Base-by-base conservation (phyloP, 345 rosid genomes). In the Aquilaria sinensis region DNA sequence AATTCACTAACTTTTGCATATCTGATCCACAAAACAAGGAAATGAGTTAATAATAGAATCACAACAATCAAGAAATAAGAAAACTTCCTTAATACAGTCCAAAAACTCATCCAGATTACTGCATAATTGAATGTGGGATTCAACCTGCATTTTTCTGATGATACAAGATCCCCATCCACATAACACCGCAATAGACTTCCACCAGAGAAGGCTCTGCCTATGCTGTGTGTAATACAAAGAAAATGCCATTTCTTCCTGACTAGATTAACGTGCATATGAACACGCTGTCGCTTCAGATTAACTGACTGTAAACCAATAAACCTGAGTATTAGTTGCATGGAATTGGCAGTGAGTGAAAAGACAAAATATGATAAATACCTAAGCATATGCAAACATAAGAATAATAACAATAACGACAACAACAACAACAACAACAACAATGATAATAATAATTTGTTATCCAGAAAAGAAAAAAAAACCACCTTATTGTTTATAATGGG, bases 91-190 rank as follows among this genome's bases (percentile, higher is more conserved):
- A 51, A 14, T 55, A 52, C 14, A 61, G 54, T 34, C 61, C 43
- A 31, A 58, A 8, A 14, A 47, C 43, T 51, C n/a, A 34, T 57
- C 7, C 15, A 64, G 53, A 37, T 23, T 37, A 37, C 43, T 37
- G 5, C 8, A 63, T 58, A 60, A 63, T 31, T 55, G 45, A 29
- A 67, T 57, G 47, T 13, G 13, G 46, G 16, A 41, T 31, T 59
- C 47, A 63, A 87, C 98, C 98, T 93, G 98, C 98, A 93, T 93
- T 84, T 87, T 74, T 89, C 98, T 51, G 98, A 93, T 65, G 94
- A 86, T 53, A 87, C 85, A 69, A 87, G 90, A 64, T 75, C 80
- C 56, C 97, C 96, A 76, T 93, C 88, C 48, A 93, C 71, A 67
- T 83, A 93, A 78, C 94, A 93, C 77, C 83, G 81, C 75, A 93